Base-by-base conservation (phyloP, 169 alveolate species). In the Cryptosporidium bovis region DNA sequence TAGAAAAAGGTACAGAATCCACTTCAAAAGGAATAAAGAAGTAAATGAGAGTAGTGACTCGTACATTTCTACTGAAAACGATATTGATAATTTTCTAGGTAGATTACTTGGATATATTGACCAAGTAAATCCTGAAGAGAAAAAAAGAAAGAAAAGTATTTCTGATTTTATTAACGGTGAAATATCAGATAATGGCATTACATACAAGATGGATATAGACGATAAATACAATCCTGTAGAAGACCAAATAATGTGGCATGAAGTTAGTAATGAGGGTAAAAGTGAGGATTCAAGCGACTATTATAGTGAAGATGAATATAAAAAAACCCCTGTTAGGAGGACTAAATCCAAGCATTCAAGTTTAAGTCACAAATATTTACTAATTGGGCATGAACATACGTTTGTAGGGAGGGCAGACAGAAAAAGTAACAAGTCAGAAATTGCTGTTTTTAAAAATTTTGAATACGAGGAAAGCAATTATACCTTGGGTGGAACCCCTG, bases 341-440 rank as follows among this genome's bases (percentile, higher is more conserved):
- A 55, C 46, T 33, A 66, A 34, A 31, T 18, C 51, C 10, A 20
- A 6, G 8, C 53, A 82, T 16, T 12, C n/a, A 1, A 29, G 24
- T 58, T 82, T 82, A 50, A 65, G 58, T 18, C 91, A 83, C 20
- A 83, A 71, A 83, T 83, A 68, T 53, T 71, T 83, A 90, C 20
- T 68, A 36, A 64, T 83, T 33, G 91, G 91, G 33, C 82, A 58
- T 7, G 83, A 68, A 33, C 50, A 82, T 69, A 65, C 91, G 16
- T 83, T 83, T 18, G 83, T 83, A 46, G 83, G 91, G 8, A 27
- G 91, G 15, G 90, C 90, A 13, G 44, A 77, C 18, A 77, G 87
- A 27, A 29, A 51, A 7, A 60, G 33, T 24, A 56, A 71, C 4
- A 77, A 77, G 18, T 77, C 87, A 10, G 87, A 77, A 46, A 82